Base-by-base conservation (phyloP, 1,284 basidiomycete species). In the Salmacisia buchloeana region DNA sequence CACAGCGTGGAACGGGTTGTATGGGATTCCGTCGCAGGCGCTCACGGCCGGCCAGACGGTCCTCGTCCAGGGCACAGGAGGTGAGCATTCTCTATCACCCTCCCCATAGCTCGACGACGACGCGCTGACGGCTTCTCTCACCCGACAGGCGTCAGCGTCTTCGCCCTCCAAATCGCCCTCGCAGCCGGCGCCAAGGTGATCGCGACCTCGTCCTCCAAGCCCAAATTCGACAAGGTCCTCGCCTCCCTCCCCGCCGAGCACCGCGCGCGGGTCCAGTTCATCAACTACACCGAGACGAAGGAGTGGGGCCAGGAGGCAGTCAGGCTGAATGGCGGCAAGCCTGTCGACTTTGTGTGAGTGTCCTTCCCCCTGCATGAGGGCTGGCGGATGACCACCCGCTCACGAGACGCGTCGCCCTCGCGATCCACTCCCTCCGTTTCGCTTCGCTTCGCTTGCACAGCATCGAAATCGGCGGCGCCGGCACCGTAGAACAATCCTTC, bases 131-230 rank as follows among this genome's bases (percentile, higher is more conserved):
- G n/a, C n/a, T n/a, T n/a, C n/a, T n/a, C n/a, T n/a, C n/a, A n/a
- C n/a, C n/a, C n/a, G n/a, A 6, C 41, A 43, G 41, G 49, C n/a
- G 85, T 86, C 15, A 85, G 84, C 2, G 82, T 84, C 83, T 84
- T 70, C 84, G 78, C 29, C 71, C 80, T 81, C 54, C 86, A 87
- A 74, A 80, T 88, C 46, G 86, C 85, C 0, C 79, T 84, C 21
- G 85, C 84, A 0, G 82, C 83, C 0, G 86, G 87, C 13, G 86
- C 86, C 2, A 83, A 76, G 3, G 85, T 85, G 21, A 86, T 88
- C 63, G 81, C 82, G 27, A 87, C 85, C 0, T 86, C 85, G 0
- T 86, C 85, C 0, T 85, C 85, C 0, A 85, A 86, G 66, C 83
- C 84, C 36, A 88, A 88, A 75, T 75, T 82, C 27, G 70, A 77